phyloP scores from a whole-genome alignment of 1,284 basidiomycete species.

The Puccinia brachypodii region DNA sequence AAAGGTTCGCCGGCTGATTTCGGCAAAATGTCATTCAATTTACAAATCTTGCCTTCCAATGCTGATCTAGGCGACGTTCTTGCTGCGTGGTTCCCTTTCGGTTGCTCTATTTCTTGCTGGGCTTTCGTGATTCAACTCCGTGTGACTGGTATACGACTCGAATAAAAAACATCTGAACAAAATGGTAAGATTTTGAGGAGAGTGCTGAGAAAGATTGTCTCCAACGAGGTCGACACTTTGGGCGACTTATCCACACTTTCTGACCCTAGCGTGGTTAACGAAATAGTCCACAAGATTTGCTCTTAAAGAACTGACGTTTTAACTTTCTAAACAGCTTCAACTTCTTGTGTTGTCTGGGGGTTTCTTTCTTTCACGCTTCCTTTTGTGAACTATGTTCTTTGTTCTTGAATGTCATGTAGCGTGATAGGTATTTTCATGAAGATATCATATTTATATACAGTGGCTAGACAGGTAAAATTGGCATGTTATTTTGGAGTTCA shows the following conservation, averaged over 20 bases:
- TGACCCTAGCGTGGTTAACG: slow-evolving; percentile 61
- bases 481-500: too few relatives aligned
- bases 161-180: background rate
- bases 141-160: background rate
- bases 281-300: slow-evolving; percentile 45
- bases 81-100: background rate
- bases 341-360: too few relatives aligned
- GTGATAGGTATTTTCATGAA: too few relatives aligned
- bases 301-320: background rate
- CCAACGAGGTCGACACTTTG: slow-evolving; percentile 87
- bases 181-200: slow-evolving; percentile 85
- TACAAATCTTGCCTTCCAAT: background rate
- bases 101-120: background rate
- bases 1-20: slow-evolving; percentile 64
- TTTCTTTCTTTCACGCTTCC: too few relatives aligned
- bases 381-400: too few relatives aligned
- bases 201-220: slow-evolving; percentile 91
- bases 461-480: too few relatives aligned
- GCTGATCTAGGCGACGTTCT: background rate
- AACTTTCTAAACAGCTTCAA: too few relatives aligned
- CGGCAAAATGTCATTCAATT: background rate
- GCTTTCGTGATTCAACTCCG: background rate
- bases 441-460: too few relatives aligned
- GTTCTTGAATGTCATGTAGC: too few relatives aligned
- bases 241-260: slow-evolving; percentile 83